Evolutionary conservation across 2,329 filamentous ascomycete genomes (phyloP).

Genomic region (Cryphonectria naterciae): DNA sequence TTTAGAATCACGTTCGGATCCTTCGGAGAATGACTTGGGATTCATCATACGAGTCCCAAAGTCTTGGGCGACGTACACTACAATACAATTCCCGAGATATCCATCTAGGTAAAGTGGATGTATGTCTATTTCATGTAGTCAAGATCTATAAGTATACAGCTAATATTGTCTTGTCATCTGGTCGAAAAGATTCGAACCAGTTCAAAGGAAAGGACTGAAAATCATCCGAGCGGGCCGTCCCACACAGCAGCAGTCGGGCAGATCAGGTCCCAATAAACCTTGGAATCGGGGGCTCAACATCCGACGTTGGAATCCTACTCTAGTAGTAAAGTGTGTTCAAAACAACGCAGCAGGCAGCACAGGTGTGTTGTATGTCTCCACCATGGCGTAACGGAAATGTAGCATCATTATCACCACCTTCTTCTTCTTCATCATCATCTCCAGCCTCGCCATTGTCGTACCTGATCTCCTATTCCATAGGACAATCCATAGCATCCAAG

Average conservation of each 20-base stretch:
- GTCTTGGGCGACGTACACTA: neutral
- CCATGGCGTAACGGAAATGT: conserved; percentile 8
- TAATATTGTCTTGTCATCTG: neutral
- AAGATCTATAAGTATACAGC: neutral
- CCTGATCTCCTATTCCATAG: neutral
- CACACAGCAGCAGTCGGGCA: neutral
- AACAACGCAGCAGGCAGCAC: neutral
- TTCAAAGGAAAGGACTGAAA: neutral
- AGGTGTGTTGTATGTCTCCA: conserved; percentile 11
- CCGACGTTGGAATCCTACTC: neutral
- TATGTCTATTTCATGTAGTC: neutral
- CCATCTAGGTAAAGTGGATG: too few species aligned
- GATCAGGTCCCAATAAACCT: neutral
- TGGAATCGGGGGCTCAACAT: neutral
- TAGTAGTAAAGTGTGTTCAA: neutral
- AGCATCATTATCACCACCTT: neutral
- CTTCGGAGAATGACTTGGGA: neutral
- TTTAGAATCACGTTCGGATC: neutral
- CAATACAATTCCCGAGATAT: neutral
- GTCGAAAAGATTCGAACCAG: neutral
- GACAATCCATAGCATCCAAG: neutral
- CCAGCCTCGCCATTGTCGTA: neutral
- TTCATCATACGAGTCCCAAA: neutral
- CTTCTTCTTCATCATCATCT: neutral
- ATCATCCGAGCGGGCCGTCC: conserved; percentile 2